phyloP scores from a whole-genome alignment of 345 rosid genomes.

The Boechera retrofracta region DNA sequence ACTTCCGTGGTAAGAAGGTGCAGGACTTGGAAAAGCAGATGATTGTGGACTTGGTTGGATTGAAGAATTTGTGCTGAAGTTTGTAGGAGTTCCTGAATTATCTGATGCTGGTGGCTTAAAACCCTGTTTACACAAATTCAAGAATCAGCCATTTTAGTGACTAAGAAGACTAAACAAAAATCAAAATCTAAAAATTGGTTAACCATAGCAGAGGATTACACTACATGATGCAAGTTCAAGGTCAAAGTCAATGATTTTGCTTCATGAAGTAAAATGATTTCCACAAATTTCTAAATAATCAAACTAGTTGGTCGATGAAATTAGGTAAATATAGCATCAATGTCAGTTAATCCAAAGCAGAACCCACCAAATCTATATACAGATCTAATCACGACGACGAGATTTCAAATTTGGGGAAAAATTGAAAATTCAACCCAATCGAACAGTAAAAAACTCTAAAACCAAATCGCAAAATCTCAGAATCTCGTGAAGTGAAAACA shows the following conservation, averaged over 20 bases:
- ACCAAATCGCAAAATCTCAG: background rate
- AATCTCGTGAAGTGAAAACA: background rate
- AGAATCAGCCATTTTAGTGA: background rate
- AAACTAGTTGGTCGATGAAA: background rate
- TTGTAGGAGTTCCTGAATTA: constrained; percentile 50
- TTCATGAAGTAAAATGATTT: background rate
- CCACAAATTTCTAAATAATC: background rate
- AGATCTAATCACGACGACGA: background rate
- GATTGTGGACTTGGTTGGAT: constrained; percentile 84
- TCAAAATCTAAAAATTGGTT: background rate
- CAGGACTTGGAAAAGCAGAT: constrained; percentile 75
- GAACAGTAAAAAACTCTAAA: constrained; percentile 34
- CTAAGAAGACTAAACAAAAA: background rate
- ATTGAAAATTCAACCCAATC: constrained; percentile 22
- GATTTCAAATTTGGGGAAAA: background rate
- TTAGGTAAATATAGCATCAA: background rate
- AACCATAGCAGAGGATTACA: too few relatives aligned
- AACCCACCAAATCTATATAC: constrained; percentile 2
- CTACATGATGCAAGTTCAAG: background rate
- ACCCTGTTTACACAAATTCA: constrained; percentile 61
- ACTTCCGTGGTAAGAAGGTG: constrained; percentile 76
- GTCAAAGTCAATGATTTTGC: constrained; percentile 28
- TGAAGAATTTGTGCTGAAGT: constrained; percentile 72
- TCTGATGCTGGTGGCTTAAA: constrained; percentile 66
- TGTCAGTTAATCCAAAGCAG: background rate